Conservation (phyloP, 2,329 filamentous ascomycete genomes). For the Paecilomyces fulvus region DNA sequence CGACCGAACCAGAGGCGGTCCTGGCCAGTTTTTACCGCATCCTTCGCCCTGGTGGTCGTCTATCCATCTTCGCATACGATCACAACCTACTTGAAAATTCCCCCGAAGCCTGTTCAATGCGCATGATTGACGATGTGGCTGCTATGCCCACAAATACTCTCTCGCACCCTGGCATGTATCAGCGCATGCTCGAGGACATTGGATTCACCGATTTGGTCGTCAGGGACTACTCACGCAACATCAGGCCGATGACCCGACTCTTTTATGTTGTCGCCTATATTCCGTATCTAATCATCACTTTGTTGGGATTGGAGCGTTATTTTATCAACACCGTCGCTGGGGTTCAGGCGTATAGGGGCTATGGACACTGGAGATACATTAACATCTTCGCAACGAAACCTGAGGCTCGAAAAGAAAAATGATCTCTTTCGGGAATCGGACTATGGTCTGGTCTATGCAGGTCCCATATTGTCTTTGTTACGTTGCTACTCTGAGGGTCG, state of each 20-base stretch:
- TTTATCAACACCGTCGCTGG: conserved; percentile 45
- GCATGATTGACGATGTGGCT: conserved; percentile 34
- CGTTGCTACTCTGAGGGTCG: too few species aligned
- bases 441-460: too few species aligned
- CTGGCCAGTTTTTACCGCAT: conserved; percentile 41
- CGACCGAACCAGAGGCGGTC: conserved; percentile 38
- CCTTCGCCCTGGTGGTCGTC: conserved; percentile 39
- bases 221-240: conserved; percentile 39
- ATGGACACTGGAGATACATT: conserved; percentile 22
- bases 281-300: conserved; percentile 38
- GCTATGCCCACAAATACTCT: conserved; percentile 40
- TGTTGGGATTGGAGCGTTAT: conserved; percentile 36
- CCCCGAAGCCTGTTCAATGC: conserved; percentile 23
- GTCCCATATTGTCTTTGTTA: too few species aligned
- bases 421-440: too few species aligned
- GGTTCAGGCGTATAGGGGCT: conserved; percentile 26
- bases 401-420: background rate
- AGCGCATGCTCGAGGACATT: conserved; percentile 30
- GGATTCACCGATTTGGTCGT: conserved; percentile 40
- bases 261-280: conserved; percentile 41
- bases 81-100: conserved; percentile 25
- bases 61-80: conserved; percentile 43
- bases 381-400: conserved; percentile 16
- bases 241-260: conserved; percentile 41
- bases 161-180: conserved; percentile 32